Base-by-base conservation (phyloP, 805 yeast genomes). In the Pichia membranifaciens region DNA sequence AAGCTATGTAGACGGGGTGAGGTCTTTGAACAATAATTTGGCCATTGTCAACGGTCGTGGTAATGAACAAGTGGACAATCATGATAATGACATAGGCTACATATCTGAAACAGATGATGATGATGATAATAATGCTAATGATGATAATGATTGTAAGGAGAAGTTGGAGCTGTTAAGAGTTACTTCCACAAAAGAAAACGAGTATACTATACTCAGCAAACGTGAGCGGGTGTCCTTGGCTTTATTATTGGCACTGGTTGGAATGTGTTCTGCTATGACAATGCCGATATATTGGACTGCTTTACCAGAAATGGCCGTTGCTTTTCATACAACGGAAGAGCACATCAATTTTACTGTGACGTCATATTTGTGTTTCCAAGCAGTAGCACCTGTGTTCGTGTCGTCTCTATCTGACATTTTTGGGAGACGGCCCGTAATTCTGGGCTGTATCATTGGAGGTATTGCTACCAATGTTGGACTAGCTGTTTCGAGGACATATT, bases 251-350 rank as follows among this genome's bases (percentile, higher is more conserved):
- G 76, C 74, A 2, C 52, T 68, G 4, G 65, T 76, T 2, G 85
- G 87, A 0, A 64, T 79, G 37, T 81, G 84, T 70, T 85, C 95
- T 2, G 70, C 93, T 0, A 68, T 85, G 3, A 79, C 90, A 0
- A 76, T 83, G 53, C 85, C 95, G 0, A 85, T 87, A 12, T 88
- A 85, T 59, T 83, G 85, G 64, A 95, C 95, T 0, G 88, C 88
- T 0, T 64, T 88, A 16, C 77, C 81, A 0, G 69, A 73, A 5
- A 66, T 89, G 8, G 77, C 80, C 42, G 53, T 61, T 0, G 63
- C 78, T 25, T 85, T 88, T 55, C 41, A 72, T 39, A 75, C 82
- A 5, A 57, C 79, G 2, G 77, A 78, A 41, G 82, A 79, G 45
- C 65, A 71, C 46, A 78, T 81, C 45, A 85, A 87, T 58, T 57